These are phyloP conservation scores for Sonneratia caseolaris DNA, from an alignment of 345 rosid species.

Conservation along the genomic window DNA sequence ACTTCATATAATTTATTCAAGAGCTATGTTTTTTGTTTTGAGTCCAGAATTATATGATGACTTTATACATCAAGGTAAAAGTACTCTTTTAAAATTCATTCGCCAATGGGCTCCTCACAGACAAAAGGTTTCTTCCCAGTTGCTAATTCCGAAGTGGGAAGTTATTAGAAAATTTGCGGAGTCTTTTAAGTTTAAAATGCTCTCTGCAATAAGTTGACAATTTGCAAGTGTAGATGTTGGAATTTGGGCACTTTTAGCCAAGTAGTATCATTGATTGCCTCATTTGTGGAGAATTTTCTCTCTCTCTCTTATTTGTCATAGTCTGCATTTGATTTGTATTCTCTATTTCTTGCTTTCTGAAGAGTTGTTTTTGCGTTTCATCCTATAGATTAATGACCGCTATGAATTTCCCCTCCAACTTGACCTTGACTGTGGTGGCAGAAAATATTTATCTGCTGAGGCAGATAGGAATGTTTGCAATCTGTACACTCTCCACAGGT, in stretches of 20 bases:
- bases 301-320: background rate
- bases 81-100: background rate
- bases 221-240: background rate
- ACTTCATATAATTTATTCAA: background rate
- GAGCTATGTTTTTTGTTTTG: background rate
- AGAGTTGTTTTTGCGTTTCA: constrained; percentile 4
- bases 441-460: constrained; percentile 83
- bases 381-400: constrained; percentile 82
- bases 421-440: constrained; percentile 80
- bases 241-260: background rate
- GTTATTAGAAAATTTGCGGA: background rate
- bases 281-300: background rate
- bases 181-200: background rate
- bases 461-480: constrained; percentile 90
- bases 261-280: background rate
- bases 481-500: constrained; percentile 65
- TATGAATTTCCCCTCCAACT: constrained; percentile 95
- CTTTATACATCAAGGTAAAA: background rate
- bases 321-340: background rate
- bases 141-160: background rate
- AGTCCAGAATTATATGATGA: background rate
- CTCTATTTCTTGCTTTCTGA: background rate
- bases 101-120: background rate
- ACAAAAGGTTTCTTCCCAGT: background rate
- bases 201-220: background rate